phyloP scores from a whole-genome alignment of 169 alveolate species.

The Toxoplasma gondii region DNA sequence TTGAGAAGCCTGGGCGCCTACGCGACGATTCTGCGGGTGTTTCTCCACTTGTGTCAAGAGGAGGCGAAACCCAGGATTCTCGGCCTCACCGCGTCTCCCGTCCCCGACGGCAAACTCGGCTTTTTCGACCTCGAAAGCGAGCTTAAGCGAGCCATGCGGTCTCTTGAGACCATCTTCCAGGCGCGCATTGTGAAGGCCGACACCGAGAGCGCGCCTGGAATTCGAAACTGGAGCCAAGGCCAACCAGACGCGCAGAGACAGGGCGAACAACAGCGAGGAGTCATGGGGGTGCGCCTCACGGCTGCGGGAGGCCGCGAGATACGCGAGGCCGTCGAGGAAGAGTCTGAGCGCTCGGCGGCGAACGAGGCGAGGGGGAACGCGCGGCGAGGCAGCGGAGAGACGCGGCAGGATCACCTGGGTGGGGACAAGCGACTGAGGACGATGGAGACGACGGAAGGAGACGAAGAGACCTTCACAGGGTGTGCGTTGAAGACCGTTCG shows the following conservation, averaged over 20 bases:
- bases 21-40: background rate
- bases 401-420: background rate
- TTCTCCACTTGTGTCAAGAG: background rate
- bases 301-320: background rate
- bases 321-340: background rate
- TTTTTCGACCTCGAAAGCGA: background rate
- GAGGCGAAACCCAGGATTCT: background rate
- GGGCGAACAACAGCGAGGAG: background rate
- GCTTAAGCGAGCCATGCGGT: background rate
- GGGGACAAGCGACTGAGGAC: background rate
- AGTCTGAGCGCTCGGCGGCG: background rate
- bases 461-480: background rate
- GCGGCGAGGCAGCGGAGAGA: background rate
- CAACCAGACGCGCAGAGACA: background rate
- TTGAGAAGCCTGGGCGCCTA: background rate
- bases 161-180: background rate
- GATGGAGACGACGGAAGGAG: background rate
- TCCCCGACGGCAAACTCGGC: background rate
- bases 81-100: background rate
- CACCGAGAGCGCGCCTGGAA: background rate
- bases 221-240: background rate
- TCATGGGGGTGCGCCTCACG: background rate
- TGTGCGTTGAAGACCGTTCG: background rate
- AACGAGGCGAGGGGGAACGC: background rate
- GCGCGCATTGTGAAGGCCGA: background rate